Base-by-base conservation (phyloP, 805 yeast species). In the Wickerhamia fluorescens region DNA sequence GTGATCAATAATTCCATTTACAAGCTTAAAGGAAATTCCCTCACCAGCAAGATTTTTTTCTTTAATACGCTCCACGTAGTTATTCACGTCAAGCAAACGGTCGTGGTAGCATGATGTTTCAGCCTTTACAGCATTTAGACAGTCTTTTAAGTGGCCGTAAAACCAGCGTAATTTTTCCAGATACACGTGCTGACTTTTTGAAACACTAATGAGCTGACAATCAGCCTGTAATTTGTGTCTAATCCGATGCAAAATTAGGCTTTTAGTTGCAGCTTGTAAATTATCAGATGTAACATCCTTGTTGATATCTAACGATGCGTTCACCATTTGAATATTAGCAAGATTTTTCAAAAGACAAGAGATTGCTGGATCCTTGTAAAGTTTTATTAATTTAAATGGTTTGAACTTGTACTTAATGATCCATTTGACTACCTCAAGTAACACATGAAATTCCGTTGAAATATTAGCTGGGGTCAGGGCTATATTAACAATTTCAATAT, bases 1-100 rank as follows among this genome's bases (percentile, higher is more conserved):
- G 29, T 40, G 38, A n/a, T 52, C 58, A 7, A 56, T 36, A 4
- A 56, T 40, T 1, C 41, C 51, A 37, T 56, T 55, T 18, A 56
- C 24, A 7, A 49, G 24, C 24, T 42, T 45, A 21, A 31, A 30
- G 25, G 37, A 33, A 41, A 36, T n/a, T n/a, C n/a, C n/a, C n/a
- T n/a, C n/a, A n/a, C n/a, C n/a, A n/a, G n/a, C n/a, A n/a, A n/a
- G 14, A 21, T 30, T 28, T 10, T 30, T 30, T 2, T 29, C n/a
- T 18, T 24, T 38, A 7, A 47, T 30, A 4, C 28, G 22, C 1
- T 29, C 24, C 18, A 46, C 28, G 27, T 46, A 48, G 5, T 34
- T 33, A 6, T 33, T 20, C 4, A 48, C 33, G 24, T 43, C 34
- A n/a, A n/a, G n/a, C n/a, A n/a, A n/a, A n/a, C n/a, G 14, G 12